phyloP scores from a whole-genome alignment of 495 filamentous ascomycete genomes.

The Pseudomonodictys pantanalensis region DNA sequence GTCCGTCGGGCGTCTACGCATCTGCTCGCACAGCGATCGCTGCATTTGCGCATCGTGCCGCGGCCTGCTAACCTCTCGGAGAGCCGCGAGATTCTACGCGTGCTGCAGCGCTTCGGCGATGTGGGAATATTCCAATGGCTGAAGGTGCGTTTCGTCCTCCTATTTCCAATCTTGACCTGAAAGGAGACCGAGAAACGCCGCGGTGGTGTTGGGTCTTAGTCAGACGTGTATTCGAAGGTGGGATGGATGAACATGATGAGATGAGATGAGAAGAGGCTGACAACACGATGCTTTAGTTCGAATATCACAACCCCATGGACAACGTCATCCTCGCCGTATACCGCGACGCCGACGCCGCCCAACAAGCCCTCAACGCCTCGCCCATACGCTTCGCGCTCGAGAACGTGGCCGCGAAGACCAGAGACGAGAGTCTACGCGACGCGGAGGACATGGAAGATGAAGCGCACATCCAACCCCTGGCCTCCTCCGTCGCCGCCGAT shows the following conservation, averaged over 20 bases:
- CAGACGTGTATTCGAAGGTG: neutral
- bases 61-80: constrained; percentile 64
- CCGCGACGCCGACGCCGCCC: constrained; percentile 38
- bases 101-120: constrained; percentile 72
- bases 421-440: neutral
- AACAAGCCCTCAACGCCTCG: constrained; percentile 40
- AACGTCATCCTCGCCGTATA: constrained; percentile 47
- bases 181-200: too few species aligned
- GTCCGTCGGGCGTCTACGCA: constrained; percentile 13
- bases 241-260: neutral
- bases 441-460: neutral
- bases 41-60: constrained; percentile 66
- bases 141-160: constrained; percentile 50
- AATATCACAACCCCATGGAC: constrained; percentile 36
- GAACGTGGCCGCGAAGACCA: neutral
- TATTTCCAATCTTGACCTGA: neutral
- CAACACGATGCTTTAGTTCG: constrained; percentile 36
- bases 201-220: too few species aligned
- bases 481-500: constrained; percentile 4
- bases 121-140: constrained; percentile 73
- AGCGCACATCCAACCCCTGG: neutral
- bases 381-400: constrained; percentile 43
- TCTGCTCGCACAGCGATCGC: constrained; percentile 32
- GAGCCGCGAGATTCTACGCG: constrained; percentile 65
- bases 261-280: neutral